Evolutionary conservation across 371 early-diverging fungal species (phyloP).

Genomic region (Mortierella sp.): DNA sequence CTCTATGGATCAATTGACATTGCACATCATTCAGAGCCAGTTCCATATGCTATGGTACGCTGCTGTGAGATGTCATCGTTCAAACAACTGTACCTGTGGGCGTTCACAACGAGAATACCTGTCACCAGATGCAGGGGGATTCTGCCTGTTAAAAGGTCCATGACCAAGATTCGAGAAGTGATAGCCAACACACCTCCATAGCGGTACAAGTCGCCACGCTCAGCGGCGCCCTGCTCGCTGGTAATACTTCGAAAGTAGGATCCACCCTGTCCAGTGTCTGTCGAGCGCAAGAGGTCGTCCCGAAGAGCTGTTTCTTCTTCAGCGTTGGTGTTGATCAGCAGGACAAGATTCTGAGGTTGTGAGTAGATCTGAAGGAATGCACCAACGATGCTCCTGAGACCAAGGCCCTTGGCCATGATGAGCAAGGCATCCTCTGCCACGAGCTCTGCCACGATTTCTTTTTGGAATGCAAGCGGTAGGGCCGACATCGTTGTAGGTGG

Average conservation of each 20-base stretch:
- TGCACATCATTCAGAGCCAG: neutral
- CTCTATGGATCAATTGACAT: constrained; percentile 52
- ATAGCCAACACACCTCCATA: constrained; percentile 90
- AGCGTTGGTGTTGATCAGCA: constrained; percentile 81
- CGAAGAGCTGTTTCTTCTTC: constrained; percentile 70
- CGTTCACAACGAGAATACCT: constrained; percentile 90
- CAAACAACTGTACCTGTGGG: constrained; percentile 70
- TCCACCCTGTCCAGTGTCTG: constrained; percentile 61
- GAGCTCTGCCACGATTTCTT: constrained; percentile 74
- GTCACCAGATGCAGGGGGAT: constrained; percentile 83
- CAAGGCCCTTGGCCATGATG: constrained; percentile 84
- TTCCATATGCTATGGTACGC: neutral
- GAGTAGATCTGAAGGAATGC: constrained; percentile 77
- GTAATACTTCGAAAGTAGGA: constrained; percentile 47
- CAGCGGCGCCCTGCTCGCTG: constrained; percentile 44
- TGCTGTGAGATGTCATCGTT: no score
- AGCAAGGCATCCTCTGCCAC: constrained; percentile 85
- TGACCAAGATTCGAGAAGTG: constrained; percentile 92
- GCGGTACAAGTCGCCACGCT: constrained; percentile 77
- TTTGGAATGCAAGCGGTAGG: constrained; percentile 71
- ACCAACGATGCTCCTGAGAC: constrained; percentile 74
- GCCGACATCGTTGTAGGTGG: constrained; percentile 17
- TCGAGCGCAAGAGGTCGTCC: constrained; percentile 59
- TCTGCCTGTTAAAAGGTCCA: constrained; percentile 89
- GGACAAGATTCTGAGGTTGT: constrained; percentile 77